Evolutionary conservation across 371 early-diverging fungal species (phyloP).

Genomic region (Mucor circinelloides): DNA sequence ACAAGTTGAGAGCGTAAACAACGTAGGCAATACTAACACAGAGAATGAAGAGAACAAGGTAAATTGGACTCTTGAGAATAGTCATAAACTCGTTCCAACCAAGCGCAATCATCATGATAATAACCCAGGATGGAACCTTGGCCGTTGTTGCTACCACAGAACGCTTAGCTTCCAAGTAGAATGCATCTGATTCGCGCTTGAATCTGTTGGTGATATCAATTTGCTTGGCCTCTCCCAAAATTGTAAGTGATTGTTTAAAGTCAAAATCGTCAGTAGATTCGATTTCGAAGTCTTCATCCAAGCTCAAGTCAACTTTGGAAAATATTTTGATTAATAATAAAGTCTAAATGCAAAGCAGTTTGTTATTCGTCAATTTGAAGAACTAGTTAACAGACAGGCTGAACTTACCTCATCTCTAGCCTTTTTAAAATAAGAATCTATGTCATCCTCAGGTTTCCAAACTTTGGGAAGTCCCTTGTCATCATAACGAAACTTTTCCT

Average conservation of each 20-base stretch:
- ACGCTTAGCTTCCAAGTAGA: constrained; percentile 95
- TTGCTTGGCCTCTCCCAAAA: constrained; percentile 71
- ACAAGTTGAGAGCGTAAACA: constrained; percentile 66
- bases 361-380: neutral
- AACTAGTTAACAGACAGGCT: neutral
- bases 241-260: constrained; percentile 62
- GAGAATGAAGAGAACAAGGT: constrained; percentile 68
- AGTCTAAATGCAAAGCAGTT: constrained; percentile 40
- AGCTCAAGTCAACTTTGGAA: constrained; percentile 56
- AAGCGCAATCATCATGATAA: constrained; percentile 72
- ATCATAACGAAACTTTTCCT: constrained; percentile 93
- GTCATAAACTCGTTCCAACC: constrained; percentile 95
- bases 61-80: constrained; percentile 82
- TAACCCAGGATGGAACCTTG: constrained; percentile 88
- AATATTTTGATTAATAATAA: constrained; percentile 68
- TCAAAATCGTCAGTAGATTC: constrained; percentile 65
- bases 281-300: constrained; percentile 43
- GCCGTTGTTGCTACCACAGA: constrained; percentile 88
- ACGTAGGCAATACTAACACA: constrained; percentile 58
- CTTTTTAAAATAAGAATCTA: constrained; percentile 80
- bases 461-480: constrained; percentile 90
- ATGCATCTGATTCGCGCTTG: constrained; percentile 86
- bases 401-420: constrained; percentile 68
- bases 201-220: constrained; percentile 82
- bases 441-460: constrained; percentile 95